phyloP scores from a whole-genome alignment of 345 rosid genomes.

The Clarkia xantiana region DNA sequence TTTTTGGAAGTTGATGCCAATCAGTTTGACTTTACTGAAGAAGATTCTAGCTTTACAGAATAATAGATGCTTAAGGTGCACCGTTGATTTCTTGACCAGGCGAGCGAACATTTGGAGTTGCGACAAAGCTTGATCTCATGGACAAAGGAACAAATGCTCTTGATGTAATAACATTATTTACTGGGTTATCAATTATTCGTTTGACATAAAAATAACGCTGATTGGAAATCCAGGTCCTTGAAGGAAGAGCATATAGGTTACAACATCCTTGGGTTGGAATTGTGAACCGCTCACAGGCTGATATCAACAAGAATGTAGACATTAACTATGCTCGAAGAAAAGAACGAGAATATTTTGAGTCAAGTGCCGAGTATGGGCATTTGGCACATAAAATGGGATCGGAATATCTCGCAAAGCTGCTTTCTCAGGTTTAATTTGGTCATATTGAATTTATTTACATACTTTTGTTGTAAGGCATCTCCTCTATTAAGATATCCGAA shows the following conservation, averaged over 20 bases:
- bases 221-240: slow-evolving; percentile 55
- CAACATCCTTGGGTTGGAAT: slow-evolving; percentile 99
- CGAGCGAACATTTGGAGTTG: slow-evolving; percentile 94
- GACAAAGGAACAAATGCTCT: slow-evolving; percentile 95
- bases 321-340: slow-evolving; percentile 84
- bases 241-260: slow-evolving; percentile 85
- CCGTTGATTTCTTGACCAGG: slow-evolving; percentile 29
- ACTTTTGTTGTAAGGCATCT: too few species aligned
- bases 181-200: not conserved
- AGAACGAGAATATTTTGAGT: slow-evolving; percentile 92
- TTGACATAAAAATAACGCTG: slow-evolving; percentile 4
- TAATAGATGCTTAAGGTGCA: not conserved
- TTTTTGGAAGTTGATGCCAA: slow-evolving; percentile 1
- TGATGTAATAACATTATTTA: slow-evolving; percentile 39
- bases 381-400: slow-evolving; percentile 91
- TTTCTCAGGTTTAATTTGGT: slow-evolving; percentile 51
- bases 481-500: not conserved
- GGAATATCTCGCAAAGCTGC: slow-evolving; percentile 87
- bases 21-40: not conserved
- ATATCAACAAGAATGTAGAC: slow-evolving; percentile 91
- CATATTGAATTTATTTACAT: not conserved
- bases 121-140: slow-evolving; percentile 98
- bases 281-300: slow-evolving; percentile 99
- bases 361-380: slow-evolving; percentile 96
- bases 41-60: not conserved